Evolutionary conservation across 1,139 yeast genomes (phyloP).

Genomic region (Debaryomycetaceae sp.): DNA sequence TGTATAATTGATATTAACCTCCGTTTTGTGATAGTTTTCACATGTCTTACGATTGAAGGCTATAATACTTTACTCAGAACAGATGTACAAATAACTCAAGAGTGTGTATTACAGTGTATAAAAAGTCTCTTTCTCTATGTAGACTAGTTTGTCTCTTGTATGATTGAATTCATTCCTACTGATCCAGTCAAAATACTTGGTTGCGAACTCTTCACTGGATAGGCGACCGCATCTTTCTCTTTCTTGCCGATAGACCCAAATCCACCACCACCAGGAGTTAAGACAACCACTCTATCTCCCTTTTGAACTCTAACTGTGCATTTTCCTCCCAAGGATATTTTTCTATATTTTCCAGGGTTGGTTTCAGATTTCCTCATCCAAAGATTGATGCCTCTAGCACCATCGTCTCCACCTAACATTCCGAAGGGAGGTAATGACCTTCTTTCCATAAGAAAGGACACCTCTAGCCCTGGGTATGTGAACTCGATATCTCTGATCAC

Average conservation of each 20-base stretch:
- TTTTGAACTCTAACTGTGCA: constrained; percentile 34
- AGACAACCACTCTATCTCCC: constrained; percentile 42
- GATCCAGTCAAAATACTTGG: constrained; percentile 34
- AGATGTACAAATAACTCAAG: too few species aligned
- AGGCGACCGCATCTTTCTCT: constrained; percentile 11
- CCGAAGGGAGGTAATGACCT: constrained; percentile 46
- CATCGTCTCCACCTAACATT: constrained; percentile 39
- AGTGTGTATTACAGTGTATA: too few species aligned
- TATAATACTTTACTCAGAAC: too few species aligned
- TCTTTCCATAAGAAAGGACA: constrained; percentile 46
- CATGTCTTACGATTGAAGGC: background rate
- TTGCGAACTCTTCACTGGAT: constrained; percentile 21
- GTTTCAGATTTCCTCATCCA: constrained; percentile 29
- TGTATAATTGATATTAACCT: background rate
- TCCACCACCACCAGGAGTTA: constrained; percentile 53
- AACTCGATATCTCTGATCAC: constrained; percentile 46
- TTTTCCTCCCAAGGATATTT: constrained; percentile 40
- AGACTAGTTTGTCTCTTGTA: constrained; percentile 31
- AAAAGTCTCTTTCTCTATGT: too few species aligned
- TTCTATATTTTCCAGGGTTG: constrained; percentile 19
- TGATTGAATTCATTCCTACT: constrained; percentile 28
- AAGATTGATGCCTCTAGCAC: constrained; percentile 35
- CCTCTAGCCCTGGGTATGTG: constrained; percentile 34
- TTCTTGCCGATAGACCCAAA: constrained; percentile 23
- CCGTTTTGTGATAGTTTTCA: constrained; percentile 2